Evolutionary conservation across 768 basidiomycete genomes (phyloP).

Genomic region (Leccinum sublutescens): DNA sequence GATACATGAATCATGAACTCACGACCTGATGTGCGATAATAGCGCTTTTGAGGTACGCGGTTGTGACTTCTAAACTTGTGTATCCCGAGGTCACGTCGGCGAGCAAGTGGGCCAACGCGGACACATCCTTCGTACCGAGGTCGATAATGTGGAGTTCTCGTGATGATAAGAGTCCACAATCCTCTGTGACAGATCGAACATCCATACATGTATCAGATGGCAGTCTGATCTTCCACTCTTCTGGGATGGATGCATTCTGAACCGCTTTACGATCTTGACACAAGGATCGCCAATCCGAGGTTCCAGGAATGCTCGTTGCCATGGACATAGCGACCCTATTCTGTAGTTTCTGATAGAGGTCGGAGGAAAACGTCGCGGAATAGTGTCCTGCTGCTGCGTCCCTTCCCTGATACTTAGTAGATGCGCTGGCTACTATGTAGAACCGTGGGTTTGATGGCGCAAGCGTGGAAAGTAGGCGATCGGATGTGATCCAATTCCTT

Average conservation of each 20-base stretch:
- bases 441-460: not conserved
- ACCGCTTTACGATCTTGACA: conserved; percentile 17
- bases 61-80: conserved; percentile 28
- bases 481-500: not conserved
- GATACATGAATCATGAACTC: conserved; percentile 3
- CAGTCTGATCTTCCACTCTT: conserved; percentile 20
- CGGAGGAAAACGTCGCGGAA: not conserved
- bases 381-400: not conserved
- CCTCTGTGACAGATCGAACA: conserved; percentile 20
- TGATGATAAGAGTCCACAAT: conserved; percentile 23
- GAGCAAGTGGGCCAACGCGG: conserved; percentile 21
- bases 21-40: conserved; percentile 28
- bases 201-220: conserved; percentile 18
- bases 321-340: not conserved
- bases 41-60: conserved; percentile 30
- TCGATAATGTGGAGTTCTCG: conserved; percentile 22
- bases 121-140: conserved; percentile 28
- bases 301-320: not conserved
- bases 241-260: conserved; percentile 26
- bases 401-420: not conserved
- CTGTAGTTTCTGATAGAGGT: not conserved
- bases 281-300: conserved; percentile 21
- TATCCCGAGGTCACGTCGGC: conserved; percentile 20
- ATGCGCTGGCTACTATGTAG: not conserved
- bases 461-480: not conserved